Evolutionary conservation across 129 eudicot genomes (phyloP).

Genomic region (Kitagawia praeruptora): DNA sequence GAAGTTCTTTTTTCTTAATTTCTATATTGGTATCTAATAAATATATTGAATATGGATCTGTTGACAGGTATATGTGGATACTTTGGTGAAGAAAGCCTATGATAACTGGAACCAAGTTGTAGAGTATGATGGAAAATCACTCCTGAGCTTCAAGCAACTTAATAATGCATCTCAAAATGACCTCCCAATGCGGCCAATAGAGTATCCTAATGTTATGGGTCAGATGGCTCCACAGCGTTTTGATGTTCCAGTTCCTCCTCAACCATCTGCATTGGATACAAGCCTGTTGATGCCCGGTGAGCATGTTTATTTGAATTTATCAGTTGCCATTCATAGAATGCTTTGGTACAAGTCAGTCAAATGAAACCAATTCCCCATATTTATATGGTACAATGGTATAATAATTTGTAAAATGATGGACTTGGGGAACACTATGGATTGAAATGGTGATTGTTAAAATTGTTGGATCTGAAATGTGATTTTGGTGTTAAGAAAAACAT

Average conservation of each 20-base stretch:
- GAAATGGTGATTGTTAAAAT: not conserved
- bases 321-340: not conserved
- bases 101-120: slow-evolving; percentile 88
- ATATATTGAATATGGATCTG: not conserved
- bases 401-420: not conserved
- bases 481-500: not conserved
- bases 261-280: slow-evolving; percentile 40
- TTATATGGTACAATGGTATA: not conserved
- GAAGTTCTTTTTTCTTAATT: not conserved
- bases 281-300: slow-evolving; percentile 55
- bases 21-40: not conserved
- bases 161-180: slow-evolving; percentile 42
- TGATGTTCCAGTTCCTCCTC: slow-evolving; percentile 44
- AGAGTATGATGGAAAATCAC: slow-evolving; percentile 82
- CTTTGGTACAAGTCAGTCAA: not conserved
- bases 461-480: not conserved
- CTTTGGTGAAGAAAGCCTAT: slow-evolving; percentile 76
- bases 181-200: slow-evolving; percentile 36
- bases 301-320: not conserved
- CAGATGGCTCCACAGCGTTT: slow-evolving; percentile 38
- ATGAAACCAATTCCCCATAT: not conserved
- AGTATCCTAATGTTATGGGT: slow-evolving; percentile 42
- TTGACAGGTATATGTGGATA: slow-evolving; percentile 63
- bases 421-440: not conserved
- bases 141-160: slow-evolving; percentile 52